phyloP scores from a whole-genome alignment of 2,329 filamentous ascomycete genomes.

The Trichoderma sp. region DNA sequence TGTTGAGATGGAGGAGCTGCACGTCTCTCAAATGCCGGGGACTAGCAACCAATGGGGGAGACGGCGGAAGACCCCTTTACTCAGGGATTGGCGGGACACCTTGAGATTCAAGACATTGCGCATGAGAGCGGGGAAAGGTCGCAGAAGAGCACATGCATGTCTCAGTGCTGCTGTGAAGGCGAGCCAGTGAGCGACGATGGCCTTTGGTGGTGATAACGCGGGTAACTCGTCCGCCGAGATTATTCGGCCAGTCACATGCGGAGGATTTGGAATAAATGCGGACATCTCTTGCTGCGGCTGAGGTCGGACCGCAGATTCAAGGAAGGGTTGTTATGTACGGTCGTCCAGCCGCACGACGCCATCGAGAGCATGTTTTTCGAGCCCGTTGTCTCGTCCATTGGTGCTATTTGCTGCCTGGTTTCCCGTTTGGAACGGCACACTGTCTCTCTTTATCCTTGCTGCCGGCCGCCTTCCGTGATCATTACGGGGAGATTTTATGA shows the following conservation, averaged over 20 bases:
- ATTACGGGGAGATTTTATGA: neutral
- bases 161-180: neutral
- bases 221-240: neutral
- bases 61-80: slow-evolving; percentile 1
- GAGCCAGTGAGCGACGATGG: slow-evolving; percentile 8
- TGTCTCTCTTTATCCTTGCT: neutral
- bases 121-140: neutral
- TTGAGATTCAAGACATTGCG: slow-evolving; percentile 13
- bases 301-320: neutral
- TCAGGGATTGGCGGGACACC: slow-evolving; percentile 2
- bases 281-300: slow-evolving; percentile 5
- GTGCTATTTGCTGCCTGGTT: neutral
- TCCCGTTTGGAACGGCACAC: neutral
- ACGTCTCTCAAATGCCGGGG: slow-evolving; percentile 16
- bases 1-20: slow-evolving; percentile 11
- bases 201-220: neutral
- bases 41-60: slow-evolving; percentile 4
- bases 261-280: neutral
- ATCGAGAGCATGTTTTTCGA: neutral
- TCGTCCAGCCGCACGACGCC: neutral
- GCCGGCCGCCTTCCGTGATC: neutral
- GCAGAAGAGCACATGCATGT: slow-evolving; percentile 14
- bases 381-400: neutral
- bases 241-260: slow-evolving; percentile 3
- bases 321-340: neutral